Evolutionary conservation across 345 rosid genomes (phyloP).

Genomic region (Ceriops decandra): DNA sequence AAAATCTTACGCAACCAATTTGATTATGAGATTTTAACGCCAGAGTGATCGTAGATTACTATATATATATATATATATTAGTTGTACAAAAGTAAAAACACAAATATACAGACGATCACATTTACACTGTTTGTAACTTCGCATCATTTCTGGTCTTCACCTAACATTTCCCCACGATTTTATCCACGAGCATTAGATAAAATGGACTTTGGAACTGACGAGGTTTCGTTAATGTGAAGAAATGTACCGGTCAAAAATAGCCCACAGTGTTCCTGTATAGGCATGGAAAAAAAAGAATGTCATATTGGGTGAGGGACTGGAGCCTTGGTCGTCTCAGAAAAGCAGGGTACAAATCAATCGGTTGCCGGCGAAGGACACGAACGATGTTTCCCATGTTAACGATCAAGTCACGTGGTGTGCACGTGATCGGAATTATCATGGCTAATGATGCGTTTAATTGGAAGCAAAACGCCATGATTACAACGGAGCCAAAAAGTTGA

Average conservation of each 20-base stretch:
- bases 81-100: no score
- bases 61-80: no score
- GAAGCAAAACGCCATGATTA: background rate
- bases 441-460: constrained; percentile 17
- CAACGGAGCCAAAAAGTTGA: no score
- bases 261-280: background rate
- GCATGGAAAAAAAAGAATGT: constrained; percentile 24
- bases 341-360: background rate
- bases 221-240: background rate
- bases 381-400: background rate
- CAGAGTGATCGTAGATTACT: no score
- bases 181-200: background rate
- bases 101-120: no score
- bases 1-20: no score
- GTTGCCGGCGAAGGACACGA: constrained; percentile 5
- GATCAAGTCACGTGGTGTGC: constrained; percentile 19
- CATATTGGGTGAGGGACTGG: constrained; percentile 25
- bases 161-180: background rate
- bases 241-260: constrained; percentile 15
- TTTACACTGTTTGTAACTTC: no score
- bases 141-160: no score
- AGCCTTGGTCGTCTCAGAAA: background rate
- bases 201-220: background rate
- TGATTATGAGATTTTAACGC: no score
- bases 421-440: constrained; percentile 9